Conservation (phyloP, 2,329 filamentous ascomycete genomes). For the Aspergillus oerlinghausenensis region DNA sequence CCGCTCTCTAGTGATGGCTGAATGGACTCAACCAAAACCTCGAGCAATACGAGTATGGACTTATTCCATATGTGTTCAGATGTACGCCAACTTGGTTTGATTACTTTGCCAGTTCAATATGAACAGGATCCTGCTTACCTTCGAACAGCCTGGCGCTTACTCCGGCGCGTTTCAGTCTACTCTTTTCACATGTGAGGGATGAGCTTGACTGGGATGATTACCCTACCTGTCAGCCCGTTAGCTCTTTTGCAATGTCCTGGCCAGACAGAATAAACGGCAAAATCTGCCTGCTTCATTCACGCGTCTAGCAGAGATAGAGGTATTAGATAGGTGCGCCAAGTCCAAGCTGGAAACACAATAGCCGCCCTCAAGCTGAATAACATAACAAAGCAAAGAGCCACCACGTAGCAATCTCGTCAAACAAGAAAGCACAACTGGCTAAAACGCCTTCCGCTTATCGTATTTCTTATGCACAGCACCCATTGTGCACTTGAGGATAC, state of each 20-base stretch:
- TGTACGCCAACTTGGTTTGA: too few species aligned
- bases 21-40: not conserved
- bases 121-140: not conserved
- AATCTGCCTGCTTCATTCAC: not conserved
- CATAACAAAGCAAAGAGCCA: conserved; percentile 1
- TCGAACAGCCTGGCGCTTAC: conserved; percentile 10
- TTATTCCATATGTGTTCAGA: not conserved
- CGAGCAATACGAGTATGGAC: too few species aligned
- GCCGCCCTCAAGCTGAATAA: not conserved
- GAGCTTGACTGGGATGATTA: not conserved
- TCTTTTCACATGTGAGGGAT: not conserved
- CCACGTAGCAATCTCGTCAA: conserved; percentile 6
- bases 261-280: too few species aligned
- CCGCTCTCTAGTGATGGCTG: not conserved
- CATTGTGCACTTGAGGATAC: conserved; percentile 76
- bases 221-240: not conserved
- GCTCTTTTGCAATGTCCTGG: not conserved
- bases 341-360: not conserved
- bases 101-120: not conserved
- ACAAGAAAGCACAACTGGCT: conserved; percentile 3
- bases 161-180: conserved; percentile 3
- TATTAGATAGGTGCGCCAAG: not conserved
- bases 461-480: conserved; percentile 68
- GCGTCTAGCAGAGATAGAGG: not conserved
- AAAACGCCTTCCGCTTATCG: conserved; percentile 44